Base-by-base conservation (phyloP, 106 monocot species). In the Chionographis japonica region DNA sequence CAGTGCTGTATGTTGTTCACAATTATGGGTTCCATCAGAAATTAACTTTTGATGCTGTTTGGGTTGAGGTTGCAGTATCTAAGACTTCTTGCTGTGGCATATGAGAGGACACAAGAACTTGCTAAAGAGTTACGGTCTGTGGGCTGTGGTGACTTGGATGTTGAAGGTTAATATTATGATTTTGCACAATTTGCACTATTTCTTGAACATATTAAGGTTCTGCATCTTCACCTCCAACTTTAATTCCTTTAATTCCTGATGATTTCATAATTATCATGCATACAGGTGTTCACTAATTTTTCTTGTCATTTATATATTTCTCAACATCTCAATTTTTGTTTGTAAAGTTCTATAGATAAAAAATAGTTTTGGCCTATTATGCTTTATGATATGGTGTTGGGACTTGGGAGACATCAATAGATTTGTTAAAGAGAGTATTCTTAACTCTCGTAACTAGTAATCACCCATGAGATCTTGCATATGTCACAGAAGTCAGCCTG, bases 71-170 rank as follows among this genome's bases (percentile, higher is more conserved):
- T 81, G 78, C 79, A 99, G 98, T 99, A 99, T 79, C 80, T 98
- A 40, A 93, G 93, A 85, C 70, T 81, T 73, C 77, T 99, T 62
- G 87, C 85, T 12, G 93, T 99, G 58, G 66, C 90, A 59, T 99
- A 93, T 69, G 98, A 93, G 65, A 99, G 90, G 70, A 99, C 98
- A 37, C 80, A 87, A 66, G 93, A 90, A 71, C 89, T 99, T 66
- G 83, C 98, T 40, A 93, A 90, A 75, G 93, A 93, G 43, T 74
- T 99, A 56, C 80, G 76, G 74, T 65, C 93, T 78, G 85, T 93
- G 19, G 92, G 97, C 17, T 99, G 93, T 78, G 98, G 98, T 68
- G 98, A 99, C 51, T 86, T 99, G 75, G 98, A 99, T 73, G 79
- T 88, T 84, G 98, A 99, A 82, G 98, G 98, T 99, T 85, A 16